Percentiles rank a stretch among this genome's conserved stretches.
These are phyloP conservation scores for Gymnopus androsaceus DNA, from an alignment of 1,284 basidiomycete genomes.

Conservation along the genomic window DNA sequence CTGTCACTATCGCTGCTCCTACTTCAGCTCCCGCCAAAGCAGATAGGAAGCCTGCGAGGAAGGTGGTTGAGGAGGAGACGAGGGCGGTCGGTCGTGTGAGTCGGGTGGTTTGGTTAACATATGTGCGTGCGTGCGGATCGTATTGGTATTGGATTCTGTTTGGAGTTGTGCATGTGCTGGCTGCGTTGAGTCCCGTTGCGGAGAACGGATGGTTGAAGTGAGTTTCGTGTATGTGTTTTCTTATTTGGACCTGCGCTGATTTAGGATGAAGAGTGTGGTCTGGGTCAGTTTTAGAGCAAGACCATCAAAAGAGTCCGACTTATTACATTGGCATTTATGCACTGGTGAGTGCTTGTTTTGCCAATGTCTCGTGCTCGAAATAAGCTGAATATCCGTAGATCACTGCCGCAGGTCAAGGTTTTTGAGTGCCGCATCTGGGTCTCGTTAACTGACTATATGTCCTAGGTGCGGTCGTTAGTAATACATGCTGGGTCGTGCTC, in stretches of 20 bases:
- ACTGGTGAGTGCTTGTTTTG: slow-evolving; percentile 37
- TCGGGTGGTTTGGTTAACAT: slow-evolving; percentile 79
- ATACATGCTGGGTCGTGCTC: slow-evolving; percentile 67
- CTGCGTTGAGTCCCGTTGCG: slow-evolving; percentile 72
- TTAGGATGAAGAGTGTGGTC: slow-evolving; percentile 74
- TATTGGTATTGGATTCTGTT: slow-evolving; percentile 76
- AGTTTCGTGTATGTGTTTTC: slow-evolving; percentile 21
- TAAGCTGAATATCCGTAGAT: slow-evolving; percentile 33
- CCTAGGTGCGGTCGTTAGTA: slow-evolving; percentile 63
- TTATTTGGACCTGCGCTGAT: slow-evolving; percentile 8
- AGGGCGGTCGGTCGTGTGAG: slow-evolving; percentile 84
- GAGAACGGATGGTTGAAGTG: slow-evolving; percentile 86
- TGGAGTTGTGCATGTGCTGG: slow-evolving; percentile 55
- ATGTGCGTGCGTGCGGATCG: slow-evolving; percentile 73
- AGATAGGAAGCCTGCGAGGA: slow-evolving; percentile 74
- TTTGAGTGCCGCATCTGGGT: background rate
- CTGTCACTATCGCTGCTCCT: slow-evolving; percentile 35
- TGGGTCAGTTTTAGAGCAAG: slow-evolving; percentile 40
- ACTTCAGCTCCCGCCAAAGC: slow-evolving; percentile 41
- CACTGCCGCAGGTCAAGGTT: slow-evolving; percentile 38
- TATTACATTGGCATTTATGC: slow-evolving; percentile 86
- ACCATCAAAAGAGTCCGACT: slow-evolving; percentile 45
- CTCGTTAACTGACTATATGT: slow-evolving; percentile 10
- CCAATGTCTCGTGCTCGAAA: background rate
- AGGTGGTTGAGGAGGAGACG: slow-evolving; percentile 89